Conservation (phyloP, 495 filamentous ascomycete species). For the Glarea lozoyensis region DNA sequence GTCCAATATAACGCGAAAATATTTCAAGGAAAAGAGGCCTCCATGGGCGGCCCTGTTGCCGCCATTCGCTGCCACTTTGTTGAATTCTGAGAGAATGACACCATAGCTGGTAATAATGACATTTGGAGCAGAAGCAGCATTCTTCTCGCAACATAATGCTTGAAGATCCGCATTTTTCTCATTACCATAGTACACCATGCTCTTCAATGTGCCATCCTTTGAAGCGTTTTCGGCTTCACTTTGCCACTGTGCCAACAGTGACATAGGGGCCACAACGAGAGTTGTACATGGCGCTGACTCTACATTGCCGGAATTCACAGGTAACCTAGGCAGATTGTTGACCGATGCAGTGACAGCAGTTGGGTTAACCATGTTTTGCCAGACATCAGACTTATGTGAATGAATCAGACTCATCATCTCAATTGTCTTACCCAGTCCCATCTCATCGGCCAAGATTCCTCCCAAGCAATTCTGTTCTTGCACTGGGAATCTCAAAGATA, state of each 20-base stretch:
- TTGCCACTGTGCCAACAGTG: constrained; percentile 89
- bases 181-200: constrained; percentile 80
- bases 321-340: constrained; percentile 49
- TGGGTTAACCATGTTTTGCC: constrained; percentile 17
- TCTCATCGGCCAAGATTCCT: constrained; percentile 89
- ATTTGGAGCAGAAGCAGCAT: constrained; percentile 68
- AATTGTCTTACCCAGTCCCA: constrained; percentile 89
- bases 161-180: constrained; percentile 73
- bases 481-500: constrained; percentile 84
- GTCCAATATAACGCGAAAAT: constrained; percentile 90
- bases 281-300: constrained; percentile 78
- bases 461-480: constrained; percentile 94
- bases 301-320: constrained; percentile 41
- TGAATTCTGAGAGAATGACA: constrained; percentile 82
- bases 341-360: constrained; percentile 31
- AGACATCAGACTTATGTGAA: constrained; percentile 58
- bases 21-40: constrained; percentile 84
- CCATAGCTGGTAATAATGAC: constrained; percentile 96
- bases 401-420: constrained; percentile 95
- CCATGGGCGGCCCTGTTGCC: constrained; percentile 50
- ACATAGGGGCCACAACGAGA: constrained; percentile 91
- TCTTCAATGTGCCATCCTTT: constrained; percentile 67
- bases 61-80: constrained; percentile 47
- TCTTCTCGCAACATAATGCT: constrained; percentile 64
- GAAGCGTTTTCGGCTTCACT: constrained; percentile 89